Evolutionary conservation across 2,329 filamentous ascomycete genomes (phyloP).

Genomic region (Epichloe coenophiala): DNA sequence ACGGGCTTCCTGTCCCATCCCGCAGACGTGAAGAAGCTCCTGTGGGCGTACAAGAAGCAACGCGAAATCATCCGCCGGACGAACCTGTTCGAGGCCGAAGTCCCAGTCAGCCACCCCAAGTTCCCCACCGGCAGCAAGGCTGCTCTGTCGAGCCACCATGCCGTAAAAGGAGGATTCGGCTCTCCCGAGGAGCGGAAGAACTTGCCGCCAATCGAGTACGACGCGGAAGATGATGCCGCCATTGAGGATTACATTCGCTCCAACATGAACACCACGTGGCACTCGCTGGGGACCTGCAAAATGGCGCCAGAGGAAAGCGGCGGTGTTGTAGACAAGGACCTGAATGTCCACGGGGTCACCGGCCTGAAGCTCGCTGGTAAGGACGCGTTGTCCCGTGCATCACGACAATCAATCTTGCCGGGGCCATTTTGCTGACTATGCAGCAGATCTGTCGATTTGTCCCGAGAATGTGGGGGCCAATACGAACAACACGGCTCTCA

Average conservation of each 20-base stretch:
- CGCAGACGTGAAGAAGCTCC: too few relatives aligned
- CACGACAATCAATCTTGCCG: too few relatives aligned
- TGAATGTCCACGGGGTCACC: conserved; percentile 29
- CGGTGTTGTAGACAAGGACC: conserved; percentile 29
- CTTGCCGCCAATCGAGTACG: conserved; percentile 27
- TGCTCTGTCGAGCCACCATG: conserved; percentile 12
- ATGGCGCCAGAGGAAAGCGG: conserved; percentile 32
- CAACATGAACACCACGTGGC: conserved; percentile 28
- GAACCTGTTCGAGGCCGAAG: too few relatives aligned
- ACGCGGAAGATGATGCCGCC: conserved; percentile 31
- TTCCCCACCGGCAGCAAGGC: conserved; percentile 29
- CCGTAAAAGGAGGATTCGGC: conserved; percentile 7
- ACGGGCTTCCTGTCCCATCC: too few relatives aligned
- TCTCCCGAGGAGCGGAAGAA: conserved; percentile 16
- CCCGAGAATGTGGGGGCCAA: conserved; percentile 28
- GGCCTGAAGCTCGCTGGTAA: conserved; percentile 30
- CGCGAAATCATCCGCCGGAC: too few relatives aligned
- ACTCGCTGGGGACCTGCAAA: conserved; percentile 34
- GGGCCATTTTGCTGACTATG: neutral
- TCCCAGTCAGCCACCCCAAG: conserved; percentile 10
- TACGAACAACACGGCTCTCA: conserved; percentile 29
- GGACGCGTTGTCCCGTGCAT: conserved; percentile 7
- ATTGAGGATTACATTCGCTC: conserved; percentile 29
- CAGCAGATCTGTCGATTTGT: conserved; percentile 21
- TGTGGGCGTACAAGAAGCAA: too few relatives aligned